Percentiles rank a stretch among this genome's conserved stretches.
phyloP scores from a whole-genome alignment of 352 stramenopile genomes.

The Phytophthora pistaciae region DNA sequence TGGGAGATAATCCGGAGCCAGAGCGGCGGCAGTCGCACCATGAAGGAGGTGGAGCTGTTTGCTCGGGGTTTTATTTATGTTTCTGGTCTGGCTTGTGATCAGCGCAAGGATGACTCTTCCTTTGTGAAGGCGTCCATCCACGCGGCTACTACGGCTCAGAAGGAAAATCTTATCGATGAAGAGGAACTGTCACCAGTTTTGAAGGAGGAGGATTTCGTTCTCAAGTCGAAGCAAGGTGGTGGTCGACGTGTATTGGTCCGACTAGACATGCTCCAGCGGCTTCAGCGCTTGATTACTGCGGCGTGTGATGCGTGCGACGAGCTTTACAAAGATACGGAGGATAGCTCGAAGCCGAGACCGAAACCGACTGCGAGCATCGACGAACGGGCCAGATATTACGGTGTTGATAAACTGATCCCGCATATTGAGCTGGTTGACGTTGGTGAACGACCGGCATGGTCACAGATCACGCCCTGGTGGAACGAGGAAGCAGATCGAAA shows the following conservation, averaged over 20 bases:
- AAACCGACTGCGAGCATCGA: constrained; percentile 70
- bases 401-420: constrained; percentile 69
- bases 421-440: constrained; percentile 74
- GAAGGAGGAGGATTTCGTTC: constrained; percentile 90
- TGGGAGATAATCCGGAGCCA: constrained; percentile 92
- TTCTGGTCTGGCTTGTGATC: constrained; percentile 76
- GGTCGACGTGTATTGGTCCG: constrained; percentile 86
- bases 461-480: constrained; percentile 89
- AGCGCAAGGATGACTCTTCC: constrained; percentile 81
- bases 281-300: constrained; percentile 66
- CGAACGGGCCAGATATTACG: constrained; percentile 75
- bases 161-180: constrained; percentile 79
- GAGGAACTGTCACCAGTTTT: constrained; percentile 77
- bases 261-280: constrained; percentile 86
- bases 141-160: constrained; percentile 66
- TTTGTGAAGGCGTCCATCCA: constrained; percentile 88
- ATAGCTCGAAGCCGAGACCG: constrained; percentile 24
- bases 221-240: constrained; percentile 87
- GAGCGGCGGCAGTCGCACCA: constrained; percentile 84
- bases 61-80: constrained; percentile 90
- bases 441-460: constrained; percentile 81
- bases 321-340: constrained; percentile 43
- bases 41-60: constrained; percentile 88
- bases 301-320: constrained; percentile 73
- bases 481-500: constrained; percentile 82